Evolutionary conservation across 2,329 filamentous ascomycete genomes (phyloP), one percentile per base, ranked within the genome.

Genomic region (Endoconidiophora laricicola): DNA sequence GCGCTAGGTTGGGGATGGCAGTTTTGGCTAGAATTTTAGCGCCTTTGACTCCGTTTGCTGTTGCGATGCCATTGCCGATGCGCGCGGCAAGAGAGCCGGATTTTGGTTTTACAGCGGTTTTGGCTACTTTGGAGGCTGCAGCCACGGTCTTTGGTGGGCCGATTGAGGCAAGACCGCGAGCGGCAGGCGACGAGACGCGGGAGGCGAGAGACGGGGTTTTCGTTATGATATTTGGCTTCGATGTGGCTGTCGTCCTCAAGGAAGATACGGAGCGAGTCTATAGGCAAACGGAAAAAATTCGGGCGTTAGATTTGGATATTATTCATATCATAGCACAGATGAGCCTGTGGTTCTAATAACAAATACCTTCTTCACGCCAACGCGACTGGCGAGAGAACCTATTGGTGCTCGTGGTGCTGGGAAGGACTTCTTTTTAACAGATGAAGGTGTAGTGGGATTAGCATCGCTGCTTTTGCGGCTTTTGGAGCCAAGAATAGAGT

Each of bases 301-400:
- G 44, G 22, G 18, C 26, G 14, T 44, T 33, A 9, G 7, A 29
- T 2, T 20, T 23, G 14, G 26, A 18, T 24, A 44, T 4, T 9
- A 29, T 18, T 18, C 16, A 18, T 7, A 29, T 10, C 7, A n/a
- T 10, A 36, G 24, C n/a, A 49, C 9, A 40, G 45, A 49, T 20
- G 41, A 38, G 18, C 12, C 44, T 7, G 33, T 16, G 12, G 36
- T 45, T 20, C 14, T 23, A 3, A 10, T 33, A 33, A 4, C 52
- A 55, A 58, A 51, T 69, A 79, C 79, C 76, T 87, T 87, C 59
- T 75, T 78, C 46, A 87, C 71, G 38, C 83, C 83, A 52, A 83
- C 78, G 62, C 83, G 75, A 63, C 79, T 83, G 50, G 83, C 77
- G 46, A 87, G 72, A 2, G 76, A 76, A 58, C 78, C 3, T 10